Evolutionary conservation across 768 basidiomycete genomes (phyloP).

Genomic region (Collybiopsis luxurians): DNA sequence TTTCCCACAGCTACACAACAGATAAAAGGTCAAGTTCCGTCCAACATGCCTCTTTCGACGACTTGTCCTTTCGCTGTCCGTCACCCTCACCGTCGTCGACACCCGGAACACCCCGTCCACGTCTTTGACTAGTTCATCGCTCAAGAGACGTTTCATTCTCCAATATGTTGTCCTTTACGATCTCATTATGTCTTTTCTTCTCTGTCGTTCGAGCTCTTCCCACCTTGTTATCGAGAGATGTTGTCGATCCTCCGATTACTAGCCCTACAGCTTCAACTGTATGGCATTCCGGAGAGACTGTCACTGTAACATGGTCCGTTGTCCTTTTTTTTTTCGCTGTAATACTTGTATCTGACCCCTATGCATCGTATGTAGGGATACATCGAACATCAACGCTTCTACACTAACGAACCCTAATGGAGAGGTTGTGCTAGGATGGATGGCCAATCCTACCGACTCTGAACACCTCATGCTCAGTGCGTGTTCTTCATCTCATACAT

Average conservation of each 20-base stretch:
- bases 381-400: slow-evolving; percentile 39
- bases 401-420: slow-evolving; percentile 49
- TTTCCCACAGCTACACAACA: too few relatives aligned
- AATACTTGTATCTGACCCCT: not conserved
- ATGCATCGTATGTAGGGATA: slow-evolving; percentile 44
- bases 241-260: slow-evolving; percentile 46
- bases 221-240: slow-evolving; percentile 32
- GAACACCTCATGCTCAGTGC: slow-evolving; percentile 55
- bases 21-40: too few relatives aligned
- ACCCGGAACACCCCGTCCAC: not conserved
- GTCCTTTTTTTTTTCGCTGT: not conserved
- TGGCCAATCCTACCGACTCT: slow-evolving; percentile 31
- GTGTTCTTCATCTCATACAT: slow-evolving; percentile 13
- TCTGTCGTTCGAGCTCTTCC: slow-evolving; percentile 20
- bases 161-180: slow-evolving; percentile 16
- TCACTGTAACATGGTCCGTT: slow-evolving; percentile 52
- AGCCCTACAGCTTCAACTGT: slow-evolving; percentile 37
- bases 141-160: not conserved
- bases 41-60: not conserved
- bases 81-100: slow-evolving; percentile 7
- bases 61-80: not conserved
- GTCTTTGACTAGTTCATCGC: not conserved
- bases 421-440: slow-evolving; percentile 48
- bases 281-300: slow-evolving; percentile 41
- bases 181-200: slow-evolving; percentile 16